These are phyloP conservation scores for Cruciata laevipes DNA, from an alignment of 257 asterid species.

Conservation along the genomic window DNA sequence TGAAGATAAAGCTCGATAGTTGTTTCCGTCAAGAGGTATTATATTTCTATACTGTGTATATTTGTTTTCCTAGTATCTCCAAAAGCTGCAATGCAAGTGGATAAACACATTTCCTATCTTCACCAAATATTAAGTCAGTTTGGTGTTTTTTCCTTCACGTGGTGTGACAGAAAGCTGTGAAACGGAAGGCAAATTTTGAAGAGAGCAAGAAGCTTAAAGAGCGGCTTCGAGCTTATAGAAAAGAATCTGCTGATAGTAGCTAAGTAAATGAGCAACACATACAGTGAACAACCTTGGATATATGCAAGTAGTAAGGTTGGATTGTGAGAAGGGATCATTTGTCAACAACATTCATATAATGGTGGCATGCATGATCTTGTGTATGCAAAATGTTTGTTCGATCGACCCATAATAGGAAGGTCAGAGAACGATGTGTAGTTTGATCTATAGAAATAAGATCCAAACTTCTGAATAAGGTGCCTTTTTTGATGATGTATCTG, in stretches of 20 bases:
- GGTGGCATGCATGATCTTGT: background rate
- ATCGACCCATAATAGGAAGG: background rate
- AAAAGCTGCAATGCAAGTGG: background rate
- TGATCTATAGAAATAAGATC: background rate
- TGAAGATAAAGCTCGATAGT: constrained; percentile 59
- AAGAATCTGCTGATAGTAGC: constrained; percentile 26
- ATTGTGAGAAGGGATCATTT: background rate
- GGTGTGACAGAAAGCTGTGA: constrained; percentile 61
- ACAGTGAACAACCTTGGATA: constrained; percentile 3
- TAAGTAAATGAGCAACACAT: constrained; percentile 18
- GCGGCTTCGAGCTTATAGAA: constrained; percentile 36
- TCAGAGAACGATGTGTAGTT: background rate
- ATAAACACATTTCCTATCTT: background rate
- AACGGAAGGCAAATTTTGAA: constrained; percentile 78
- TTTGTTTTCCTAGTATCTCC: background rate
- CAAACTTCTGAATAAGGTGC: background rate
- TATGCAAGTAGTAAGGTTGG: background rate
- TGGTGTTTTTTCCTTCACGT: background rate
- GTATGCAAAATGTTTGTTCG: background rate
- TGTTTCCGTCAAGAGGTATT: constrained; percentile 78
- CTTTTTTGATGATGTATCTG: background rate
- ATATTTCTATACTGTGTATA: background rate
- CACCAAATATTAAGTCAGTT: background rate
- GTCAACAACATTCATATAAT: background rate
- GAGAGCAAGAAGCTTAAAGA: constrained; percentile 63